Evolutionary conservation across 805 yeast genomes (phyloP).

Genomic region (Metschnikowia noctiluminum): DNA sequence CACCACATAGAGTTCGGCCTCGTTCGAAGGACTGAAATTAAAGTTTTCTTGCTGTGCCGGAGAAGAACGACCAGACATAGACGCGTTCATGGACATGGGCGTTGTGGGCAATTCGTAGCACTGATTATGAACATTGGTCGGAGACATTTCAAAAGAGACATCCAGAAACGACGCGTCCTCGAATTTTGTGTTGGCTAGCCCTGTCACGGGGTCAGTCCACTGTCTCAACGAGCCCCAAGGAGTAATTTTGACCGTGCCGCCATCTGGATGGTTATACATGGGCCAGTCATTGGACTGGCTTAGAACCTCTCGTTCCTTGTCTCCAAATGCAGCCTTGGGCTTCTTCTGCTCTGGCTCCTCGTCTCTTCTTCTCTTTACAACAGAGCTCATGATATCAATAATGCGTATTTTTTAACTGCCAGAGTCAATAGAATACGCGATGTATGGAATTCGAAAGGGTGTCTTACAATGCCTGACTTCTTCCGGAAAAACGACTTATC

Average conservation of each 20-base stretch:
- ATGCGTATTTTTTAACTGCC: too few relatives aligned
- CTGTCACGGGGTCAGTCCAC: slow-evolving; percentile 38
- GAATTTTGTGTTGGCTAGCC: slow-evolving; percentile 45
- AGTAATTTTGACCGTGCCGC: slow-evolving; percentile 58
- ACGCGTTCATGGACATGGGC: slow-evolving; percentile 17
- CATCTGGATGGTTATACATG: slow-evolving; percentile 56
- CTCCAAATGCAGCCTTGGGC: slow-evolving; percentile 19
- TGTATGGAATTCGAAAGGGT: too few relatives aligned
- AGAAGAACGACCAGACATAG: slow-evolving; percentile 14
- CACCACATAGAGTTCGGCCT: slow-evolving; percentile 37
- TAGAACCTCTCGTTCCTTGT: slow-evolving; percentile 16
- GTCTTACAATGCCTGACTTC: too few relatives aligned
- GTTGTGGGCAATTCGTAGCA: slow-evolving; percentile 19
- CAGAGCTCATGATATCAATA: too few relatives aligned
- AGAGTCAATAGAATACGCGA: too few relatives aligned
- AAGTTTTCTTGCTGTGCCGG: slow-evolving; percentile 18
- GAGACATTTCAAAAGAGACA: slow-evolving; percentile 19
- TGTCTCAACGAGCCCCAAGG: slow-evolving; percentile 61
- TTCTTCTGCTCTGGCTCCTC: slow-evolving; percentile 22
- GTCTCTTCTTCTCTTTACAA: slow-evolving; percentile 24
- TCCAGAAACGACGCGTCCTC: slow-evolving; percentile 38
- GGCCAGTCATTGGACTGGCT: slow-evolving; percentile 45
- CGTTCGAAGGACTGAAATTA: slow-evolving; percentile 34
- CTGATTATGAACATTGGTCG: slow-evolving; percentile 6
- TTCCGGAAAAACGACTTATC: too few relatives aligned